Evolutionary conservation across 371 early-diverging fungal genomes (phyloP), one percentile per base, ranked within the genome.

Genomic region (Lichtheimia ramosa): DNA sequence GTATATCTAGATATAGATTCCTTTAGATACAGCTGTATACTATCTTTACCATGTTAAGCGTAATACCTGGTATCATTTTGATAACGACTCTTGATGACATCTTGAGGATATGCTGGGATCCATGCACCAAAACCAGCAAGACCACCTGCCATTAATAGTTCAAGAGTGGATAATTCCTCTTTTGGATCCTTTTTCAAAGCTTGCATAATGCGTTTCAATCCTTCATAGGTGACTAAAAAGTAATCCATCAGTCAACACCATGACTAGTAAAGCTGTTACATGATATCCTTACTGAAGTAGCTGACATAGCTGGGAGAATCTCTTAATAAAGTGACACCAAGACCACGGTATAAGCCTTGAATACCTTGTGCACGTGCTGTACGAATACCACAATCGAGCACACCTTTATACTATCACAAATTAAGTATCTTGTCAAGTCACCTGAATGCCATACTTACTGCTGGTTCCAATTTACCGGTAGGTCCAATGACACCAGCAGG

Each of bases 61-160:
- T 8, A 13, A 5, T 71, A 76, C 70, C 71, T 65, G 52, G 71
- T 63, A 56, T 83, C 76, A 60, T 81, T 89, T 70, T 94, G 92
- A 73, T 89, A 85, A 27, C 87, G 79, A 58, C 89, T 89, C 72
- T 95, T 95, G 67, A 94, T 77, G 18, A 95, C 93, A 68, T 95
- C 95, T 68, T 93, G 92, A 27, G 95, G 95, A 66, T 92, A 93
- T 24, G 92, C 90, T 2, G 90, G 87, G 14, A 94, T 69, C 95
- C 95, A 95, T 21, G 92, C 91, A 42, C 82, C 87, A 52, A 90
- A 83, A 24, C 95, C 95, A 15, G 93, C 91, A 43, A 88, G 66
- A 48, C 94, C 94, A 58, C 95, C 95, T 12, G 93, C 89, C 68
- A 93, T 62, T 52, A 94, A 73, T 58, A 93, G 73, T 62, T 93